phyloP scores from a whole-genome alignment of 305 asterid species.

The Nicotiana rustica region DNA sequence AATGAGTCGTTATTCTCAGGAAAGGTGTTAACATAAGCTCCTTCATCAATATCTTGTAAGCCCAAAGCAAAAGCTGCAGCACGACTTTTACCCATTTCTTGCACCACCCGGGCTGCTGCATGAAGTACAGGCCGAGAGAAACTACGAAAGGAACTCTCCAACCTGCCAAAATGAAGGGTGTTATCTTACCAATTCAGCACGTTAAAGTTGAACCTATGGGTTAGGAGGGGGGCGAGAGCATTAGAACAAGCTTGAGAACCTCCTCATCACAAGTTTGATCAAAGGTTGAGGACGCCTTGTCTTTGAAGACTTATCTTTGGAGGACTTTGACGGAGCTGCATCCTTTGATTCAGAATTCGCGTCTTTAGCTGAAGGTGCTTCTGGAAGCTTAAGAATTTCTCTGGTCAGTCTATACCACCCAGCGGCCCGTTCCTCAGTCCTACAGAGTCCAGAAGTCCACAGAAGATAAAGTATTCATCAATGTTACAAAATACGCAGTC shows the following conservation, averaged over 20 bases:
- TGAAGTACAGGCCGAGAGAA: slow-evolving; percentile 97
- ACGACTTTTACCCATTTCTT: slow-evolving; percentile 99
- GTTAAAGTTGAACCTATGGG: background rate
- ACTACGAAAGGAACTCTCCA: slow-evolving; percentile 97
- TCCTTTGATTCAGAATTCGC: slow-evolving; percentile 70
- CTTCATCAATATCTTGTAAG: slow-evolving; percentile 94
- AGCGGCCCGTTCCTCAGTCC: slow-evolving; percentile 98
- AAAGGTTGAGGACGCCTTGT: slow-evolving; percentile 93
- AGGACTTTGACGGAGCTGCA: slow-evolving; percentile 60
- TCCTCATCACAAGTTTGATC: slow-evolving; percentile 98
- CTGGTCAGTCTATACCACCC: slow-evolving; percentile 97
- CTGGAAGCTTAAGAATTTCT: slow-evolving; percentile 95
- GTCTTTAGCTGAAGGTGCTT: slow-evolving; percentile 81
- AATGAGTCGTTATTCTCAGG: slow-evolving; percentile 71
- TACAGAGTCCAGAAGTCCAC: slow-evolving; percentile 40
- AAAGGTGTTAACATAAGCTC: slow-evolving; percentile 72
- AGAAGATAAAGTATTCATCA: background rate
- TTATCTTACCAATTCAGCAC: slow-evolving; percentile 13
- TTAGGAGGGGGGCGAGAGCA: slow-evolving; percentile 25
- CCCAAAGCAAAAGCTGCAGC: slow-evolving; percentile 99
- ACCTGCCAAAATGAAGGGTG: slow-evolving; percentile 53
- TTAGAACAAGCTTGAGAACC: slow-evolving; percentile 55
- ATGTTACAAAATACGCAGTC: background rate
- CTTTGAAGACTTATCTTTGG: slow-evolving; percentile 86
- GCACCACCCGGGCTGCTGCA: slow-evolving; percentile 98